Evolutionary conservation across 805 yeast species (phyloP).

Genomic region (Yueomyces sp.): DNA sequence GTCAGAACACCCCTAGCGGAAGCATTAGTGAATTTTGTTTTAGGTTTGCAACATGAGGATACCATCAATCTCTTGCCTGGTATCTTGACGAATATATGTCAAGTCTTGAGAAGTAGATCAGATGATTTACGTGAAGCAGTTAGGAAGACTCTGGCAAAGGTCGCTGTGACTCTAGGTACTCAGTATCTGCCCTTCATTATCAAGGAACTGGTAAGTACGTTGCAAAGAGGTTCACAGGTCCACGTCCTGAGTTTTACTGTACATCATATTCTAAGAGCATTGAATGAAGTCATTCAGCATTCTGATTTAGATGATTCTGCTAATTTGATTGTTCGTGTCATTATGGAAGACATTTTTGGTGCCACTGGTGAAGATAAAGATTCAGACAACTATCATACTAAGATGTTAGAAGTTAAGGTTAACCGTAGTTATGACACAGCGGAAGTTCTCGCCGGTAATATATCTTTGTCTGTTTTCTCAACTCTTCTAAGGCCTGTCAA

Average conservation of each 20-base stretch:
- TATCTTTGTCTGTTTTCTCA: slow-evolving; percentile 44
- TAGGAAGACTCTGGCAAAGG: slow-evolving; percentile 57
- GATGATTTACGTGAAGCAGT: slow-evolving; percentile 83
- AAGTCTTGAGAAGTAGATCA: slow-evolving; percentile 69
- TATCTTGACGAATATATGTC: slow-evolving; percentile 74
- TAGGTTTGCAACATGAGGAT: slow-evolving; percentile 44
- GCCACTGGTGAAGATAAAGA: slow-evolving; percentile 89
- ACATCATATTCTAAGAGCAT: slow-evolving; percentile 52
- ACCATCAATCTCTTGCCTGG: slow-evolving; percentile 61
- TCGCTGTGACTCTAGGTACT: slow-evolving; percentile 57
- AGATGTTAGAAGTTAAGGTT: slow-evolving; percentile 81
- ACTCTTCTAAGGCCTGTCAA: slow-evolving; percentile 57
- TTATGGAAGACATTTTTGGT: slow-evolving; percentile 92
- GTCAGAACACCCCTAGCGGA: slow-evolving; percentile 70
- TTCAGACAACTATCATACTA: slow-evolving; percentile 76
- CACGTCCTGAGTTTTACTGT: slow-evolving; percentile 85
- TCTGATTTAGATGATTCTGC: slow-evolving; percentile 70
- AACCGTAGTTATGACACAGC: slow-evolving; percentile 83
- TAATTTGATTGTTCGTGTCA: slow-evolving; percentile 44
- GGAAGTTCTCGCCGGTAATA: slow-evolving; percentile 56
- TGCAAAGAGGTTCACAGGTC: slow-evolving; percentile 81
- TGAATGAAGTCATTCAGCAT: slow-evolving; percentile 33
- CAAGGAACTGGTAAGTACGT: slow-evolving; percentile 63
- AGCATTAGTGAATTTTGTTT: slow-evolving; percentile 55
- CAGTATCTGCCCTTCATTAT: slow-evolving; percentile 60